phyloP scores from a whole-genome alignment of 179 eudicot species.

The Heliamphora pulchella region DNA sequence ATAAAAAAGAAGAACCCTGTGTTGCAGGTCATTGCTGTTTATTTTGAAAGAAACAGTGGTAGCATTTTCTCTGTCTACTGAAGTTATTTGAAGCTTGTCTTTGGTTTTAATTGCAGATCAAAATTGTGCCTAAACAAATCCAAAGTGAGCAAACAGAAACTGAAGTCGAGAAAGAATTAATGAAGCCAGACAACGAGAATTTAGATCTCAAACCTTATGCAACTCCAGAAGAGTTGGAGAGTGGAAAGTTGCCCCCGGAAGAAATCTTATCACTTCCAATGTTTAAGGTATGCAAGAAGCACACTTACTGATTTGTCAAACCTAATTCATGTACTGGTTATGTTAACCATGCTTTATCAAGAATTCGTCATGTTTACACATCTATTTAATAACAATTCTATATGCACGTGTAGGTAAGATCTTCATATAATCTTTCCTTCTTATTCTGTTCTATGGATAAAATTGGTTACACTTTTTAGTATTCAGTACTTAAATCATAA shows the following conservation, averaged over 20 bases:
- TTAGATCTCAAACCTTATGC: slow-evolving; percentile 42
- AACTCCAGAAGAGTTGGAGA: slow-evolving; percentile 60
- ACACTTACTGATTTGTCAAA: neutral
- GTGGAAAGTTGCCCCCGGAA: slow-evolving; percentile 77
- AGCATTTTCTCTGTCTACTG: neutral
- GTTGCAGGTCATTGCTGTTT: slow-evolving; percentile 47
- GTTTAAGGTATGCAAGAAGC: slow-evolving; percentile 56
- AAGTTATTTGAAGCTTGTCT: slow-evolving; percentile 8
- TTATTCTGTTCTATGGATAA: neutral
- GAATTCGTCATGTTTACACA: neutral
- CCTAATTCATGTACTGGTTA: neutral
- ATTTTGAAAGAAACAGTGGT: neutral
- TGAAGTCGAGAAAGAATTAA: slow-evolving; percentile 28
- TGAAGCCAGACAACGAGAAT: slow-evolving; percentile 25
- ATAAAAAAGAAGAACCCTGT: slow-evolving; percentile 83
- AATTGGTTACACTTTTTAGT: neutral
- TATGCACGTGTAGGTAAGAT: neutral
- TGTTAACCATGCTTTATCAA: neutral
- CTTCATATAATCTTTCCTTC: neutral
- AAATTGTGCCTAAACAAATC: slow-evolving; percentile 58
- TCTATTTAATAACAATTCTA: neutral
- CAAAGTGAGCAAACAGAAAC: slow-evolving; percentile 37
- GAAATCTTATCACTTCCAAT: slow-evolving; percentile 83
- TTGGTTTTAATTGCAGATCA: slow-evolving; percentile 49
- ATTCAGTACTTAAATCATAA: neutral